These are phyloP conservation scores for Solanum chaucha DNA, from an alignment of 257 asterid genomes.

Conservation along the genomic window DNA sequence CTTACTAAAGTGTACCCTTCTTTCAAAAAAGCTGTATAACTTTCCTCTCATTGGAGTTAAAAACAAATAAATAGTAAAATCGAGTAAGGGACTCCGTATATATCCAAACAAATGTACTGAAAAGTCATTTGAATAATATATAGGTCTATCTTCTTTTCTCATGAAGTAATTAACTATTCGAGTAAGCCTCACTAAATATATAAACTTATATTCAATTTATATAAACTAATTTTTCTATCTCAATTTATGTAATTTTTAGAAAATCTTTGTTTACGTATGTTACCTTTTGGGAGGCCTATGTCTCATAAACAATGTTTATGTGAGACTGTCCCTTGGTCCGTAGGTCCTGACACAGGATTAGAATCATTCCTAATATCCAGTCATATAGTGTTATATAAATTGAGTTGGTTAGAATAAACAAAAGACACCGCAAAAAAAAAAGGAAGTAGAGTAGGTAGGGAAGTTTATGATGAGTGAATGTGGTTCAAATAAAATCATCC, in stretches of 20 bases:
- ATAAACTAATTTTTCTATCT: no score
- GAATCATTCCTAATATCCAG: fast-evolving
- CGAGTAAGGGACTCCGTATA: neutral
- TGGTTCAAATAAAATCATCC: neutral
- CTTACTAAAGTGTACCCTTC: neutral
- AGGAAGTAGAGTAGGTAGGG: neutral
- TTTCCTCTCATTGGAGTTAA: neutral
- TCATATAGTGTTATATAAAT: neutral
- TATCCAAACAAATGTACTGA: neutral
- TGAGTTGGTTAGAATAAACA: fast-evolving
- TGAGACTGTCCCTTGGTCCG: neutral
- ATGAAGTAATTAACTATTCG: no score
- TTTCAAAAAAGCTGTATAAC: neutral
- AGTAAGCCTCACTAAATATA: no score
- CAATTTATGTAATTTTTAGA: no score
- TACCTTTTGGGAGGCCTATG: neutral
- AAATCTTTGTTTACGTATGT: no score
- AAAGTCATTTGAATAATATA: neutral
- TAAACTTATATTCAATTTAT: no score
- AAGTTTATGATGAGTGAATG: neutral
- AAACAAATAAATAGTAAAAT: neutral
- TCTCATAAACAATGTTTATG: neutral
- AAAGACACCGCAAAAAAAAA: no score
- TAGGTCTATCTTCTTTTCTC: neutral
- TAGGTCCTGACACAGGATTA: fast-evolving